Percentiles rank a stretch among this genome's conserved stretches.
Evolutionary conservation across 108 stramenopile species (phyloP).

Genomic region (Heterococcus sp.): DNA sequence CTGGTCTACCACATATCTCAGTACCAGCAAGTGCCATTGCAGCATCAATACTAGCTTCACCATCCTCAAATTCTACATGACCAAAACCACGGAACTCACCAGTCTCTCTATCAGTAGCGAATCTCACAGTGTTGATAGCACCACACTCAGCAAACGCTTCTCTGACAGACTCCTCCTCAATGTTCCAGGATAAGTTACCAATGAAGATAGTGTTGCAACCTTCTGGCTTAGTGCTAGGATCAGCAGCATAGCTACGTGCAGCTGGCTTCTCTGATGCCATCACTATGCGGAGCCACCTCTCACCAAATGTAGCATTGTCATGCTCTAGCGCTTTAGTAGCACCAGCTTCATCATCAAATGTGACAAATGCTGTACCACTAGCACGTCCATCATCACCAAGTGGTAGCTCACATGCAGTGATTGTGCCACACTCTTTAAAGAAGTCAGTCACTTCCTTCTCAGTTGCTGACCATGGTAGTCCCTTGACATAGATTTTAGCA

Average conservation of each 20-base stretch:
- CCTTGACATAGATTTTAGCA: constrained; percentile 76
- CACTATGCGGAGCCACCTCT: constrained; percentile 83
- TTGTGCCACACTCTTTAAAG: constrained; percentile 77
- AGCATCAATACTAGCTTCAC: constrained; percentile 73
- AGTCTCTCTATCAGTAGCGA: constrained; percentile 89
- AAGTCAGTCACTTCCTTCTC: constrained; percentile 83
- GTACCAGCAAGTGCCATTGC: constrained; percentile 84
- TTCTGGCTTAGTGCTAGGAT: constrained; percentile 63
- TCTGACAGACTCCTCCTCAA: constrained; percentile 85
- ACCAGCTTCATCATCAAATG: constrained; percentile 62
- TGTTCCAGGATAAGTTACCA: constrained; percentile 88
- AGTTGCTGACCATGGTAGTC: constrained; percentile 84
- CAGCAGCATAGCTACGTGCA: constrained; percentile 34
- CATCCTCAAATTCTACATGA: constrained; percentile 80
- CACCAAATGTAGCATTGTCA: constrained; percentile 82
- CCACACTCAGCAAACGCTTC: constrained; percentile 82
- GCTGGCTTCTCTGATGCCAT: constrained; percentile 61
- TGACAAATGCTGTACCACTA: constrained; percentile 80
- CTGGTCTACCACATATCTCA: constrained; percentile 73
- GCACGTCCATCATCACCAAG: constrained; percentile 78
- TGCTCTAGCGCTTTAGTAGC: constrained; percentile 71
- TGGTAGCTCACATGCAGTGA: constrained; percentile 73
- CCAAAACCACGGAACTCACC: constrained; percentile 88
- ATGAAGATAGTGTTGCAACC: constrained; percentile 90
- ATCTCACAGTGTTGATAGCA: constrained; percentile 77